phyloP scores from a whole-genome alignment of 768 basidiomycete species.

The Auricularia auricula-judae region DNA sequence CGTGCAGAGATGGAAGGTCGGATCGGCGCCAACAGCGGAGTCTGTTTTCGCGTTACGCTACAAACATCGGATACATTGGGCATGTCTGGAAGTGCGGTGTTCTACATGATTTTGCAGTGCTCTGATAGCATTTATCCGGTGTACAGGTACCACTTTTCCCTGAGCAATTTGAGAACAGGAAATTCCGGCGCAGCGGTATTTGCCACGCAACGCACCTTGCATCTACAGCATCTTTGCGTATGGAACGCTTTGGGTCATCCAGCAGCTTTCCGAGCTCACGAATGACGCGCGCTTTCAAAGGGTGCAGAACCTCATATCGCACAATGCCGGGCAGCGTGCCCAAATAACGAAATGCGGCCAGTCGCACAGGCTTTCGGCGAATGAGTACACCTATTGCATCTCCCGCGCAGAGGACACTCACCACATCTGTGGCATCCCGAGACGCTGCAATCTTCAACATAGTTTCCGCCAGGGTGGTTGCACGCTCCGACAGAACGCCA shows the following conservation, averaged over 20 bases:
- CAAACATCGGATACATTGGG: too few relatives aligned
- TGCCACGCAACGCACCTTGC: conserved; percentile 32
- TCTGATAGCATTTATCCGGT: too few relatives aligned
- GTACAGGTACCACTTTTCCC: too few relatives aligned
- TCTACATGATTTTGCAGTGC: too few relatives aligned
- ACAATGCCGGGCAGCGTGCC: conserved; percentile 62
- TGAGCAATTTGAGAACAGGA: too few relatives aligned
- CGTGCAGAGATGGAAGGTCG: too few relatives aligned
- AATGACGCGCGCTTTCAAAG: conserved; percentile 61
- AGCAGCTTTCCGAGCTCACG: conserved; percentile 62
- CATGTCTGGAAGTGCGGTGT: too few relatives aligned
- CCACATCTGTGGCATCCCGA: conserved; percentile 37
- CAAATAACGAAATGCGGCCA: conserved; percentile 64
- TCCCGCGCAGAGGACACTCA: conserved; percentile 13
- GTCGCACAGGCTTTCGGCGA: conserved; percentile 55
- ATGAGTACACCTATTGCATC: conserved; percentile 20
- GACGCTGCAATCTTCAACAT: conserved; percentile 55
- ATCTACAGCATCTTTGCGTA: conserved; percentile 83
- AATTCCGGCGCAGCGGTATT: too few relatives aligned
- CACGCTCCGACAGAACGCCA: conserved; percentile 49
- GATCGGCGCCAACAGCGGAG: too few relatives aligned
- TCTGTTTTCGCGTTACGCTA: too few relatives aligned
- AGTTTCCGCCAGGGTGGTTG: conserved; percentile 52
- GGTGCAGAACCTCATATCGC: conserved; percentile 75
- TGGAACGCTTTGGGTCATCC: conserved; percentile 81